Evolutionary conservation across 1,139 yeast genomes (phyloP), one percentile per base, ranked within the genome.

Genomic region (Suzukiozyma palmioleophila): DNA sequence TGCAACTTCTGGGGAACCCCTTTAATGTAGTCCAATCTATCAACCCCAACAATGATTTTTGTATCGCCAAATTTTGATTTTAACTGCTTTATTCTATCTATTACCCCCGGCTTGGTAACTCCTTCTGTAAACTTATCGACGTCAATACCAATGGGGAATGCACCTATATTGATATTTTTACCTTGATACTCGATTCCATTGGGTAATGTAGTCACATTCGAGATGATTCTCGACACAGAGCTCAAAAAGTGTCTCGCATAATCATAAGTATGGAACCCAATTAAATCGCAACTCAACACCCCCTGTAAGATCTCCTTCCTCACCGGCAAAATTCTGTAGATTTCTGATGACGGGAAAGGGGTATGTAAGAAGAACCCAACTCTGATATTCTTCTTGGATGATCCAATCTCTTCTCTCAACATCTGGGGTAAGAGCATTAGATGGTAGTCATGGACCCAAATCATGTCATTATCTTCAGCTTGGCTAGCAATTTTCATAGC

Each of bases 251-350:
- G 99, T 52, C 99, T 77, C n/a, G 96, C 98, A 56, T 94, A 94
- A 62, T 94, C 99, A 62, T 94, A 94, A n/a, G 98, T 94, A 62
- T 94, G 99, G 74, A 94, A 94, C 0, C 99, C 99, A 54, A 94
- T 81, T 52, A 94, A 74, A 59, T 94, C 96, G 65, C 97, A 92
- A 52, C 94, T 84, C 57, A 94, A 69, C 2, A 94, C 95, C 37
- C 99, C 99, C 45, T 77, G 79, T 52, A 94, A 69, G 41, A 94
- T 89, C 61, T 94, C 98, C 51, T 84, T 80, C 62, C 99, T 77
- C 13, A 94, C 98, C 0, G 99, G 99, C 53, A 94, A 70, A 43
- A 94, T 90, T 57, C 99, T 71, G 65, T 94, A 94, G 45, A 94
- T 92, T 59, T 94, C 99, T 39, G 95, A 83, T 8, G 96, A 85